Conservation (phyloP, 371 early-diverging fungal genomes). For the Neoconidiobolus thromboides region DNA sequence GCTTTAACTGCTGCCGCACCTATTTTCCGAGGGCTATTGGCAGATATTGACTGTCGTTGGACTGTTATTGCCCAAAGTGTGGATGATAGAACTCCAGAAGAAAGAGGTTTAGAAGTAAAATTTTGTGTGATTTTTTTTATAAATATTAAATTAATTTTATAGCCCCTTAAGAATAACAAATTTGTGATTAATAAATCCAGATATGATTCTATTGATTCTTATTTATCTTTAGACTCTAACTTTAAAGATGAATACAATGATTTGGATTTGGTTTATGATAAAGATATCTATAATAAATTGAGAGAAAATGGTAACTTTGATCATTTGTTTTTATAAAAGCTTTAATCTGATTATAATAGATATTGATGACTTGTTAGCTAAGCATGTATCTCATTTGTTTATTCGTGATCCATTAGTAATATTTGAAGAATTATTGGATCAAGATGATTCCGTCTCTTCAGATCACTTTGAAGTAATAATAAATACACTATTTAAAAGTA, state of each 20-base stretch:
- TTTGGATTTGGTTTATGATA: constrained; percentile 63
- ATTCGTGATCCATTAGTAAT: constrained; percentile 97
- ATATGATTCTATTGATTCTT: constrained; percentile 90
- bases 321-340: neutral
- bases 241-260: constrained; percentile 92
- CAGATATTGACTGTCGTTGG: constrained; percentile 97
- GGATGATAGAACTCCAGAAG: constrained; percentile 88
- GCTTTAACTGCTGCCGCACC: constrained; percentile 92
- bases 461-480: constrained; percentile 83
- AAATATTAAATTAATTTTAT: neutral
- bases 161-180: constrained; percentile 47
- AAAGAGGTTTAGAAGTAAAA: constrained; percentile 65
- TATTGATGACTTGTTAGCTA: constrained; percentile 80
- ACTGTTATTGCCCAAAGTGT: constrained; percentile 87
- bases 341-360: constrained; percentile 12
- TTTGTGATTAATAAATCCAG: constrained; percentile 89
- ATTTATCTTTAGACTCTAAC: constrained; percentile 55
- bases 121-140: constrained; percentile 1
- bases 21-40: constrained; percentile 82
- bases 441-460: constrained; percentile 57
- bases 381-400: constrained; percentile 91
- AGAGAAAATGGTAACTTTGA: constrained; percentile 23
- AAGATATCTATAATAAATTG: constrained; percentile 51
- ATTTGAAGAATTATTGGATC: constrained; percentile 66
- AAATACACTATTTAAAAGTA: neutral